Evolutionary conservation across 2,329 filamentous ascomycete genomes (phyloP).

Genomic region (Albophoma yamanashiensis): DNA sequence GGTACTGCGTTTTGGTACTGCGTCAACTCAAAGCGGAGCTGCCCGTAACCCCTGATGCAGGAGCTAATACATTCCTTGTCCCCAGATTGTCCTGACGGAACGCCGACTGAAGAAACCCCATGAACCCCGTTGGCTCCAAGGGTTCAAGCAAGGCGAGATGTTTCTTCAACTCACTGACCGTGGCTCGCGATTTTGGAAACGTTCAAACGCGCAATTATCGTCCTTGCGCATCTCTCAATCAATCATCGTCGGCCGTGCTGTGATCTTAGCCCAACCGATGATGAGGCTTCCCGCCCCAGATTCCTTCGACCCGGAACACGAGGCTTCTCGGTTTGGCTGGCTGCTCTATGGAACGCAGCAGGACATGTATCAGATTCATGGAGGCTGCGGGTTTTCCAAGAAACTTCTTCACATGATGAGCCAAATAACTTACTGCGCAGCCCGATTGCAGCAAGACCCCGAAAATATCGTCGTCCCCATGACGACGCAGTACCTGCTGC

Average conservation of each 20-base stretch:
- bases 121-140: slow-evolving; percentile 25
- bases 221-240: slow-evolving; percentile 24
- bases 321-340: slow-evolving; percentile 25
- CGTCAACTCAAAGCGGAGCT: background rate
- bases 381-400: slow-evolving; percentile 30
- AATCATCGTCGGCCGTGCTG: slow-evolving; percentile 26
- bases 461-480: slow-evolving; percentile 19
- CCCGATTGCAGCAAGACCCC: slow-evolving; percentile 21
- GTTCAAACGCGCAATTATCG: slow-evolving; percentile 20
- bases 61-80: background rate
- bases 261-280: slow-evolving; percentile 30
- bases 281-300: slow-evolving; percentile 16
- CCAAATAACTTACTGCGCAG: slow-evolving; percentile 25
- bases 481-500: slow-evolving; percentile 15
- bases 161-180: slow-evolving; percentile 24
- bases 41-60: no score
- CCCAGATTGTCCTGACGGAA: slow-evolving; percentile 25
- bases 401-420: slow-evolving; percentile 25
- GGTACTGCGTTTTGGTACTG: background rate
- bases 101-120: slow-evolving; percentile 20
- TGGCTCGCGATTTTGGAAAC: slow-evolving; percentile 24
- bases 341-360: slow-evolving; percentile 23
- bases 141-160: slow-evolving; percentile 22
- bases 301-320: slow-evolving; percentile 15
- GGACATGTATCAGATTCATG: slow-evolving; percentile 27